Conservation (phyloP, 371 early-diverging fungal species). For the Apophysomyces trapeziformis region DNA sequence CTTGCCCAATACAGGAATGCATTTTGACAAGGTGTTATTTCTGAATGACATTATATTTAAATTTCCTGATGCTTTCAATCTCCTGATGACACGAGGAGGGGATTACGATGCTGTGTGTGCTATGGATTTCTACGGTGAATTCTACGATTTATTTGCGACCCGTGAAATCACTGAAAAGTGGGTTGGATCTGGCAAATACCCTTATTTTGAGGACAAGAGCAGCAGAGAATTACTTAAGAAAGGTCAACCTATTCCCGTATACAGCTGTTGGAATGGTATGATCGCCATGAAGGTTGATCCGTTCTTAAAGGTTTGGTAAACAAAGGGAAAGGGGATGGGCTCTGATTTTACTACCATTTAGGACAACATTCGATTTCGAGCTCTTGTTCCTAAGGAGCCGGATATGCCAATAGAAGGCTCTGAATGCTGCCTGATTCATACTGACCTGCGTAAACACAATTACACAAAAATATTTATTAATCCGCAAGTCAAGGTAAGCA, state of each 20-base stretch:
- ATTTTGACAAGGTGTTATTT: constrained; percentile 29
- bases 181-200: constrained; percentile 31
- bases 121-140: constrained; percentile 35
- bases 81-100: constrained; percentile 24
- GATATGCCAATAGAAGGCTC: constrained; percentile 26
- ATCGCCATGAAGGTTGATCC: constrained; percentile 22
- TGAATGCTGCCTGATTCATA: constrained; percentile 33
- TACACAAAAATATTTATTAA: constrained; percentile 24
- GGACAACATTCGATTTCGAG: constrained; percentile 18
- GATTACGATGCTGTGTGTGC: constrained; percentile 35
- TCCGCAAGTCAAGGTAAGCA: constrained; percentile 27
- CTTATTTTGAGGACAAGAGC: constrained; percentile 26
- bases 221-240: constrained; percentile 17
- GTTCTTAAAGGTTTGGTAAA: constrained; percentile 14
- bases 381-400: constrained; percentile 24
- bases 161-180: constrained; percentile 28
- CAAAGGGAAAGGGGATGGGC: neutral
- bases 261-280: constrained; percentile 43
- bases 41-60: constrained; percentile 36
- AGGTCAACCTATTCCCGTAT: constrained; percentile 28
- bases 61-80: constrained; percentile 19
- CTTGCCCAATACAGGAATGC: constrained; percentile 3
- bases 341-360: neutral
- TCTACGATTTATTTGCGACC: constrained; percentile 36
- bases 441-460: constrained; percentile 24